Conservation (phyloP, 2,329 filamentous ascomycete species). For the Fusarium secorum region DNA sequence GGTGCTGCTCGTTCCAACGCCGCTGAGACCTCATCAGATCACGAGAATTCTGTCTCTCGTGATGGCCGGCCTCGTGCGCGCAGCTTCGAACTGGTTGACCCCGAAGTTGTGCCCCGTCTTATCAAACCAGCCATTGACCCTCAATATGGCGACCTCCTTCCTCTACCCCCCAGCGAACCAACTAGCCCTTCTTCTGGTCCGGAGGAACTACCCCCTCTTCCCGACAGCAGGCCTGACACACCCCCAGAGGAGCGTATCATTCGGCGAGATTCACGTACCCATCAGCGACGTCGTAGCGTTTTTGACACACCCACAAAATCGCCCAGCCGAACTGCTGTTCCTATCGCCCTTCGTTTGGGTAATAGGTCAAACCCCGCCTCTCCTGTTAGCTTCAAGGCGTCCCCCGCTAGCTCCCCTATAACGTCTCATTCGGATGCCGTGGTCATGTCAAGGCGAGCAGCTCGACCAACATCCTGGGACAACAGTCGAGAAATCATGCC, state of each 20-base stretch:
- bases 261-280: conserved; percentile 51
- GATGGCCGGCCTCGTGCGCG: conserved; percentile 33
- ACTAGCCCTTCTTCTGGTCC: conserved; percentile 53
- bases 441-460: conserved; percentile 47
- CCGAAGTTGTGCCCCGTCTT: conserved; percentile 64
- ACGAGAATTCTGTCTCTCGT: conserved; percentile 46
- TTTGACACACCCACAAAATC: conserved; percentile 59
- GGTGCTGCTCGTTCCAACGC: conserved; percentile 55
- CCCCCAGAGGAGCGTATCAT: conserved; percentile 58
- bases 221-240: conserved; percentile 67
- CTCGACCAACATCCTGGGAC: conserved; percentile 68
- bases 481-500: conserved; percentile 77
- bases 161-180: conserved; percentile 67
- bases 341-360: conserved; percentile 62
- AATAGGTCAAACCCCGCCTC: conserved; percentile 56
- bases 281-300: conserved; percentile 59
- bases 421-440: conserved; percentile 46
- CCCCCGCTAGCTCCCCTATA: conserved; percentile 49
- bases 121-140: conserved; percentile 73
- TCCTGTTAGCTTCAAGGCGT: conserved; percentile 50
- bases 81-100: conserved; percentile 56
- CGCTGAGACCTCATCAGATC: conserved; percentile 53
- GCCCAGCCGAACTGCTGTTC: conserved; percentile 65
- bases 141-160: conserved; percentile 70
- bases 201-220: conserved; percentile 60